Conservation (phyloP, 2,329 filamentous ascomycete species). For the Pyricularia sp. region DNA sequence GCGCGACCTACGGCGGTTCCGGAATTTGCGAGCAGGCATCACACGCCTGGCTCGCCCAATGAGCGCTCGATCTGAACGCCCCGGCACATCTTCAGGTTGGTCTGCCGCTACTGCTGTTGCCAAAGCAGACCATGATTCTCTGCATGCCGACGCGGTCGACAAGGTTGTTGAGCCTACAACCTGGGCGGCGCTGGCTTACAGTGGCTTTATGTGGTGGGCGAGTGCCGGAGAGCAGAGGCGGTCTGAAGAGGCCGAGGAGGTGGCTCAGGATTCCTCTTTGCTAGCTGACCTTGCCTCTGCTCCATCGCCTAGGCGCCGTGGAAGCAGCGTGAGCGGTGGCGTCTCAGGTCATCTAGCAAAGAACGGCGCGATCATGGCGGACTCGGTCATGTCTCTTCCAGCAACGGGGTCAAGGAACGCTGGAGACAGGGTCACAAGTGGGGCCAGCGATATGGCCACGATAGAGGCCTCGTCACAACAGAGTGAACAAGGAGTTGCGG, state of each 20-base stretch:
- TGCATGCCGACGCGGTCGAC: conserved; percentile 36
- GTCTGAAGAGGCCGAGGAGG: conserved; percentile 46
- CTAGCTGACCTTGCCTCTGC: conserved; percentile 36
- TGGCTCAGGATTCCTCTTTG: conserved; percentile 39
- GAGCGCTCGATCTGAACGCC: not conserved
- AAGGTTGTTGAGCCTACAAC: conserved; percentile 48
- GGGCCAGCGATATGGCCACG: not conserved
- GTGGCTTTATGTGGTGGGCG: conserved; percentile 83
- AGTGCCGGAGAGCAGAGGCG: conserved; percentile 62
- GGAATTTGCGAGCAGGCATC: conserved; percentile 52
- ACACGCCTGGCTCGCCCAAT: conserved; percentile 23
- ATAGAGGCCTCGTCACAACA: not conserved
- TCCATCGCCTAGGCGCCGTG: conserved; percentile 9
- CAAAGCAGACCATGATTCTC: conserved; percentile 19
- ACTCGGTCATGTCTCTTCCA: conserved; percentile 32
- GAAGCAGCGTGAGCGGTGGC: conserved; percentile 5
- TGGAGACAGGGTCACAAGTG: conserved; percentile 10
- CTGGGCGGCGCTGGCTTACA: conserved; percentile 66
- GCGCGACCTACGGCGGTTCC: conserved; percentile 73
- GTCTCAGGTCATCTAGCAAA: not conserved
- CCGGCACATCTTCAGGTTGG: conserved; percentile 6
- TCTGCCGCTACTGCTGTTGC: conserved; percentile 8
- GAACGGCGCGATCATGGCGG: conserved; percentile 15
- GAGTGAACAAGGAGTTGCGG: not conserved
- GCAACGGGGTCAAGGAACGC: conserved; percentile 16